phyloP scores from a whole-genome alignment of 164 flowering plant species.

The Cinnamomum chago region DNA sequence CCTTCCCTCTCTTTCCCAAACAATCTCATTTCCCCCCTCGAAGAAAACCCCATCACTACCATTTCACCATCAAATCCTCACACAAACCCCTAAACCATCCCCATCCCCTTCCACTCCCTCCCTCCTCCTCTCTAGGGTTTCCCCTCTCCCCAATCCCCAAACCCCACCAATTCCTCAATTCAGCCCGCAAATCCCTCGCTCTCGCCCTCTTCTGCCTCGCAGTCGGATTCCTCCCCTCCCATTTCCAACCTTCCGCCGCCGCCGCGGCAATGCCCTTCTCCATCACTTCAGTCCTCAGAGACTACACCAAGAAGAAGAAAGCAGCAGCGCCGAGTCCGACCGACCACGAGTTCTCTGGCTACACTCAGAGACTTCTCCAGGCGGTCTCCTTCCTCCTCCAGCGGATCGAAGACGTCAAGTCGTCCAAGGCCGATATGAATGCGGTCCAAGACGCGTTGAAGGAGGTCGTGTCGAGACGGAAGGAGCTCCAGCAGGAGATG shows the following conservation, averaged over 20 bases:
- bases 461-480: slow-evolving; percentile 45
- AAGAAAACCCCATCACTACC: slow-evolving; percentile 1
- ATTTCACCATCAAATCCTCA: slow-evolving; percentile 11
- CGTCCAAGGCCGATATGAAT: slow-evolving; percentile 27
- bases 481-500: slow-evolving; percentile 46
- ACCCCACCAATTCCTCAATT: neutral
- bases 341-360: slow-evolving; percentile 50
- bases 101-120: slow-evolving; percentile 7
- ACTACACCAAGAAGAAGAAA: slow-evolving; percentile 14
- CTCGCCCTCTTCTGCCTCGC: slow-evolving; percentile 43
- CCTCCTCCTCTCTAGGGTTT: neutral
- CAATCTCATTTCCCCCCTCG: neutral
- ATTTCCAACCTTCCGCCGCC: slow-evolving; percentile 26
- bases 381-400: slow-evolving; percentile 42
- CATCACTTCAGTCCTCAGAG: slow-evolving; percentile 6
- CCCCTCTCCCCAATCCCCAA: slow-evolving; percentile 1
- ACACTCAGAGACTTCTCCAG: slow-evolving; percentile 49
- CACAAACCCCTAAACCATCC: neutral
- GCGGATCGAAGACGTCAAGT: slow-evolving; percentile 50
- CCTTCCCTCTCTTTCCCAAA: neutral
- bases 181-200: slow-evolving; percentile 31
- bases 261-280: slow-evolving; percentile 32
- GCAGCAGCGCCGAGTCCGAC: slow-evolving; percentile 10
- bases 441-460: slow-evolving; percentile 43
- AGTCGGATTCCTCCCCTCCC: slow-evolving; percentile 43